These are phyloP conservation scores for Colletotrichum sp. DNA, from an alignment of 2,329 filamentous ascomycete species.

Conservation along the genomic window DNA sequence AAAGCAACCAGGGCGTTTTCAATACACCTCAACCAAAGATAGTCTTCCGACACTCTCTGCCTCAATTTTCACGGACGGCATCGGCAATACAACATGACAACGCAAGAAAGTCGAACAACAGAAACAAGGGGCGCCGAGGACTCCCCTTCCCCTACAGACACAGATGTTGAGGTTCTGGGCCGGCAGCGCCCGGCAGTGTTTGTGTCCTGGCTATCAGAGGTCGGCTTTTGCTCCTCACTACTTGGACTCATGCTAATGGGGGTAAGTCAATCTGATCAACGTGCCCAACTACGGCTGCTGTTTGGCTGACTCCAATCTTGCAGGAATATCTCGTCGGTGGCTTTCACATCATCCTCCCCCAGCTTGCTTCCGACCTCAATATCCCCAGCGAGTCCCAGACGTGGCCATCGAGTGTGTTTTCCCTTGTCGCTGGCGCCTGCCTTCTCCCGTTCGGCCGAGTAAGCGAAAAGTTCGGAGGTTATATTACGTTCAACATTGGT, in stretches of 20 bases:
- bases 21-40: neutral
- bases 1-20: neutral
- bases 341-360: constrained; percentile 76
- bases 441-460: constrained; percentile 69
- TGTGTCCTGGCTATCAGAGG: constrained; percentile 54
- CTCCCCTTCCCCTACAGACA: neutral
- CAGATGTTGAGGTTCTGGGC: constrained; percentile 63
- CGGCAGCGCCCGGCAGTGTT: constrained; percentile 65
- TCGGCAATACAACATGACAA: neutral
- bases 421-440: constrained; percentile 59
- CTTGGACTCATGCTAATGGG: constrained; percentile 67
- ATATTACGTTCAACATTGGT: constrained; percentile 63
- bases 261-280: constrained; percentile 32
- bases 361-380: constrained; percentile 62
- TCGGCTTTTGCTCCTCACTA: constrained; percentile 66
- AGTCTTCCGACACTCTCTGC: neutral
- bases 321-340: constrained; percentile 79
- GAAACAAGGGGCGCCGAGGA: neutral
- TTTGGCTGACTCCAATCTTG: neutral
- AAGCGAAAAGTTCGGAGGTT: constrained; percentile 68
- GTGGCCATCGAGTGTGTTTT: constrained; percentile 70
- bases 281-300: neutral
- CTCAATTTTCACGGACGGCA: neutral
- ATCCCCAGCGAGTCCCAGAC: constrained; percentile 66
- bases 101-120: neutral